Evolutionary conservation across 2,329 filamentous ascomycete species (phyloP).

Genomic region (Talaromyces sp.): DNA sequence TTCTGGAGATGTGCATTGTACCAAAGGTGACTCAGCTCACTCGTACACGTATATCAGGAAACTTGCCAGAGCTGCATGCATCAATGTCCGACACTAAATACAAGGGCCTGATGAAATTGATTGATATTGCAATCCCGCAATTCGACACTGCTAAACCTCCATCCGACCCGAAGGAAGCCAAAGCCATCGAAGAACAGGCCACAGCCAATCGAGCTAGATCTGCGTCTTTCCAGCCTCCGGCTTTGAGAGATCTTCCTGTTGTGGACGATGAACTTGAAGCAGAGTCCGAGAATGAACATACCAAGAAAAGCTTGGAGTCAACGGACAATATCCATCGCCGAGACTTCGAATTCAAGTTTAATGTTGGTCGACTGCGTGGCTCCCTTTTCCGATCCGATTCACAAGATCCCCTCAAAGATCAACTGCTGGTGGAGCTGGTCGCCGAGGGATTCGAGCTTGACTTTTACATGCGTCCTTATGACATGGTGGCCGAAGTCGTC

Average conservation of each 20-base stretch:
- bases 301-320: constrained; percentile 42
- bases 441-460: constrained; percentile 86
- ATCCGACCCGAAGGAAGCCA: constrained; percentile 28
- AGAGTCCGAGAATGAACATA: constrained; percentile 65
- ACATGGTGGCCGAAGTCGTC: constrained; percentile 90
- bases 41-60: constrained; percentile 86
- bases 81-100: constrained; percentile 94
- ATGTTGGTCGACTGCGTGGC: constrained; percentile 89
- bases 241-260: constrained; percentile 74
- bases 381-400: constrained; percentile 87
- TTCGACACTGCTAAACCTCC: constrained; percentile 60
- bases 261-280: constrained; percentile 69
- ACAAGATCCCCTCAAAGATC: constrained; percentile 73
- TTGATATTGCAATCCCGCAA: constrained; percentile 91
- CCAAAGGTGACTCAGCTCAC: constrained; percentile 92
- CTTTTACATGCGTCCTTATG: constrained; percentile 84
- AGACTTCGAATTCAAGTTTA: constrained; percentile 95
- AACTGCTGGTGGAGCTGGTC: constrained; percentile 84
- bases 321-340: constrained; percentile 78
- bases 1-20: constrained; percentile 95
- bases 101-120: constrained; percentile 93
- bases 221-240: constrained; percentile 73
- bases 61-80: constrained; percentile 87
- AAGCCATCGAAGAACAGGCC: constrained; percentile 39
- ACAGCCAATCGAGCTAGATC: constrained; percentile 57